Base-by-base conservation (phyloP, 495 filamentous ascomycete species). In the Lasiosphaeriaceae sp. region DNA sequence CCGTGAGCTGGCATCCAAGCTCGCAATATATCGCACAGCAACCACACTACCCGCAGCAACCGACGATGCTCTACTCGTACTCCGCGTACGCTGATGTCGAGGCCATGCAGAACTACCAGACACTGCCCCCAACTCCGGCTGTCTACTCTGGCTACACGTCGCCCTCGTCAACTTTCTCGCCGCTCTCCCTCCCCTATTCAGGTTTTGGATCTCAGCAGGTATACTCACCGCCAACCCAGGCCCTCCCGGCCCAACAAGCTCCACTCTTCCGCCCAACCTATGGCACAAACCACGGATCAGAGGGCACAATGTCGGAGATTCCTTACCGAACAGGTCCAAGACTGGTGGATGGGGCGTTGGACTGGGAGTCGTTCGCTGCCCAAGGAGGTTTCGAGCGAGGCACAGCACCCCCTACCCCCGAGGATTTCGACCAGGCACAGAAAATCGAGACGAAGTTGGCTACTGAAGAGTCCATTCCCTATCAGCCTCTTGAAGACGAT, bases 1-100 rank as follows among this genome's bases (percentile, higher is more conserved):
- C 87, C 20, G 79, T 85, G 23, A 89, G 86, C 65, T 90, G 88
- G 88, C 87, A 90, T 68, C 84, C 87, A 12, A 74, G 75, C 19
- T 74, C 78, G 17, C 72, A 77, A 20, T 48, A 73, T 9, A 16
- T 65, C 58, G 59, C 65, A 58, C 60, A 66, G 44, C 63, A 61
- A 29, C 44, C 55, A 29, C 16, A 65, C 45, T 50, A 63, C 22
- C 65, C 66, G 46, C 53, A 55, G 19, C 73, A 72, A 46, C 63
- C 67, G 22, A 43, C 72, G 37, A 58, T 67, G 16, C 46, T 65
- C 2, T 74, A 68, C 46, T 53, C 67, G 1, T 66, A 55, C 48
- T 24, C 62, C 61, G 11, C 60, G 54, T 69, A 72, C 63, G 61
- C 67, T 63, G 60, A 76, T 53, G 55, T 69, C 68, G 68, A 67